Conservation (phyloP, 768 basidiomycete species). For the Russula earlei region DNA sequence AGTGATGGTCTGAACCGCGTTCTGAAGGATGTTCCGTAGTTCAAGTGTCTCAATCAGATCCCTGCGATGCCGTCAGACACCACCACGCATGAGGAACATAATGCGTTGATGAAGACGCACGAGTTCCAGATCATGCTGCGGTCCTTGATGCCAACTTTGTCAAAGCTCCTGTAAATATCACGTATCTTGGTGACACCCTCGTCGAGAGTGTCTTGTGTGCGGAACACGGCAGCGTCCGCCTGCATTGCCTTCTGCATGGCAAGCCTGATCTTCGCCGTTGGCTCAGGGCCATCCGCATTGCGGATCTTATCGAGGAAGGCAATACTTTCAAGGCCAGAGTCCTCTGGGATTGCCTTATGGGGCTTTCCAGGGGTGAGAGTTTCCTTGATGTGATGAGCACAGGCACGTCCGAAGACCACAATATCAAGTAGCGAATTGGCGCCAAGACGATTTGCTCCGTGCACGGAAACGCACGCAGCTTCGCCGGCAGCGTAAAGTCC, state of each 20-base stretch:
- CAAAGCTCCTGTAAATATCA: slow-evolving; percentile 79
- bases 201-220: slow-evolving; percentile 85
- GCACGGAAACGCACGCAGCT: slow-evolving; percentile 97
- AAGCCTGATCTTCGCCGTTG: slow-evolving; percentile 84
- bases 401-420: slow-evolving; percentile 99
- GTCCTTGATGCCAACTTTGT: slow-evolving; percentile 93
- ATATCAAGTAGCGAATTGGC: slow-evolving; percentile 99
- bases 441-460: slow-evolving; percentile 98
- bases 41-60: slow-evolving; percentile 97
- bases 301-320: slow-evolving; percentile 86
- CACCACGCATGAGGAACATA: not conserved
- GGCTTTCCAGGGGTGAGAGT: slow-evolving; percentile 82
- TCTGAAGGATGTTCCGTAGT: slow-evolving; percentile 90
- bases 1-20: slow-evolving; percentile 91
- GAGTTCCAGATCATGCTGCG: slow-evolving; percentile 99
- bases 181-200: slow-evolving; percentile 85
- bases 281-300: slow-evolving; percentile 67
- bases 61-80: slow-evolving; percentile 32
- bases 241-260: slow-evolving; percentile 99
- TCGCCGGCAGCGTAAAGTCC: slow-evolving; percentile 98
- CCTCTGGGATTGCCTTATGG: slow-evolving; percentile 79
- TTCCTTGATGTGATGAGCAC: slow-evolving; percentile 93
- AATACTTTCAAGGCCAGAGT: slow-evolving; percentile 77
- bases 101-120: slow-evolving; percentile 39
- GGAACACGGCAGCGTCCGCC: slow-evolving; percentile 94